These are phyloP conservation scores for Schrenkiella parvula DNA, from an alignment of 345 rosid genomes.

Conservation along the genomic window DNA sequence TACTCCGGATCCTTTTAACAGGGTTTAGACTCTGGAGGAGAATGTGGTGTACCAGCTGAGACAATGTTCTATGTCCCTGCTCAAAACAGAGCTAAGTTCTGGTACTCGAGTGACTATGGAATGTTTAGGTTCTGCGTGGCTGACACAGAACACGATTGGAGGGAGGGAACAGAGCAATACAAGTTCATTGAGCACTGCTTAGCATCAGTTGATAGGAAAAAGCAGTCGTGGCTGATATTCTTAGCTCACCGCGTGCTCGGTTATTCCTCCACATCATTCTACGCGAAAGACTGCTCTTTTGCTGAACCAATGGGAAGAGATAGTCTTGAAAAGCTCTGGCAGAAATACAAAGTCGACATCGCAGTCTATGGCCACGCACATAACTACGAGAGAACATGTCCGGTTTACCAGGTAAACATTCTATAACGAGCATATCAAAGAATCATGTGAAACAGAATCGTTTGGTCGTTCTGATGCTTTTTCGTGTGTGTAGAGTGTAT, in stretches of 20 bases:
- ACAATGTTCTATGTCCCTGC: conserved; percentile 67
- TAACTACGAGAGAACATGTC: conserved; percentile 75
- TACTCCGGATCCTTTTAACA: conserved; percentile 61
- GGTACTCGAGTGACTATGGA: conserved; percentile 74
- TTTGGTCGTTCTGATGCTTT: not conserved
- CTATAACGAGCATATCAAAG: not conserved
- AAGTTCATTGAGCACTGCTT: conserved; percentile 65
- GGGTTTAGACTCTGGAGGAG: conserved; percentile 66
- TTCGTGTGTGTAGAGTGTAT: conserved; percentile 44
- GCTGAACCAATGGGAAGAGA: conserved; percentile 72
- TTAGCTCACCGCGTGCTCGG: conserved; percentile 70
- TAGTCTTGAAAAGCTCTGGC: conserved; percentile 71
- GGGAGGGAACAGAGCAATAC: conserved; percentile 72
- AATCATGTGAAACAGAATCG: not conserved
- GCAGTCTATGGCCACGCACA: conserved; percentile 70
- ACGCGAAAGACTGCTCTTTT: conserved; percentile 52
- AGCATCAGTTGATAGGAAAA: conserved; percentile 61
- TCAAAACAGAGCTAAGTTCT: conserved; percentile 60
- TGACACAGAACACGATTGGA: conserved; percentile 76
- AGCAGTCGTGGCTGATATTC: conserved; percentile 72
- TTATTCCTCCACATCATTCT: conserved; percentile 48
- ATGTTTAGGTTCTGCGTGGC: conserved; percentile 77
- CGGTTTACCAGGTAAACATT: conserved; percentile 59
- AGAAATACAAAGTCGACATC: conserved; percentile 72
- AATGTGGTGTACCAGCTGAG: conserved; percentile 70